Percentiles rank a stretch among this genome's conserved stretches.
These are phyloP conservation scores for Colletotrichum falcatum DNA, from an alignment of 2,329 filamentous ascomycete genomes.

Conservation along the genomic window DNA sequence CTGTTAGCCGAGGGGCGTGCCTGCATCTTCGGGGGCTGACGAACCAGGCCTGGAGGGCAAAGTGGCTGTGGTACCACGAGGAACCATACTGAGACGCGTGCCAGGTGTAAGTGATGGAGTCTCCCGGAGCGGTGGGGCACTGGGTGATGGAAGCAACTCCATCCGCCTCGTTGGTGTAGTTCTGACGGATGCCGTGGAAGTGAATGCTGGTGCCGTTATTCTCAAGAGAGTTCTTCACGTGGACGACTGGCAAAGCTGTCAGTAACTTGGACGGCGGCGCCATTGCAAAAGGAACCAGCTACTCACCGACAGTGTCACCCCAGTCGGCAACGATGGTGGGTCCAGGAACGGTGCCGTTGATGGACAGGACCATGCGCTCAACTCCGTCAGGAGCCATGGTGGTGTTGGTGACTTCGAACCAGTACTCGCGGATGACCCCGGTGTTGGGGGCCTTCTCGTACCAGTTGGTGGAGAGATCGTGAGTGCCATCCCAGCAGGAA, in stretches of 20 bases:
- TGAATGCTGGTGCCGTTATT: constrained; percentile 64
- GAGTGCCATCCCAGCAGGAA: constrained; percentile 39
- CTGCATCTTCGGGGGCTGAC: background rate
- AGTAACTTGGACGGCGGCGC: constrained; percentile 28
- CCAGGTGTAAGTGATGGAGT: constrained; percentile 68
- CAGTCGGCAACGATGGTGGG: constrained; percentile 68
- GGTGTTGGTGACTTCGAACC: constrained; percentile 55
- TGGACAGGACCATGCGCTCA: constrained; percentile 53
- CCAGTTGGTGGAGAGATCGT: constrained; percentile 39
- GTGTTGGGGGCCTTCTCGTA: constrained; percentile 55
- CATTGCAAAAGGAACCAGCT: constrained; percentile 33
- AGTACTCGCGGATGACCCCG: constrained; percentile 63
- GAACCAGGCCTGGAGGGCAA: constrained; percentile 60
- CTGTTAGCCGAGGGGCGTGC: constrained; percentile 43
- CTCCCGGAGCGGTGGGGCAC: constrained; percentile 64
- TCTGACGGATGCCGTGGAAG: constrained; percentile 71
- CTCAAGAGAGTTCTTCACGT: constrained; percentile 62
- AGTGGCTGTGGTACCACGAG: constrained; percentile 73
- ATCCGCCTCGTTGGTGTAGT: constrained; percentile 65
- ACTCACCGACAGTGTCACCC: constrained; percentile 48
- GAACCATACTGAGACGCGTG: constrained; percentile 66
- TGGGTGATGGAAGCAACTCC: constrained; percentile 65
- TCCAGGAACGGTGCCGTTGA: constrained; percentile 71
- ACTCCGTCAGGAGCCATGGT: constrained; percentile 61
- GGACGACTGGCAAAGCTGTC: constrained; percentile 50